These are phyloP conservation scores for Cyclotella baltica DNA, from an alignment of 108 stramenopile genomes.

Conservation along the genomic window DNA sequence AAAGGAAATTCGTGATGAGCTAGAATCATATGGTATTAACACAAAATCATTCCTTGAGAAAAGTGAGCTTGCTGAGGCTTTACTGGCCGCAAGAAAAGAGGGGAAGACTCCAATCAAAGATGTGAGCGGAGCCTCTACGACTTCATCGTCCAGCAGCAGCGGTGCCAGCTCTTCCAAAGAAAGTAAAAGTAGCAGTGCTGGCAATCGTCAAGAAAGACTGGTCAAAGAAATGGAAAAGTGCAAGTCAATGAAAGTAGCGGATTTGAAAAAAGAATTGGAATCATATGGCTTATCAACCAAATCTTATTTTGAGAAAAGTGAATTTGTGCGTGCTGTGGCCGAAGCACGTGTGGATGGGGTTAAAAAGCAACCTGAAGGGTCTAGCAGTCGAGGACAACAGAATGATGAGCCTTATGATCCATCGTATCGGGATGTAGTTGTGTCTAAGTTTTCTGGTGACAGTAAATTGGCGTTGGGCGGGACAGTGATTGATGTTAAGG, in stretches of 20 bases:
- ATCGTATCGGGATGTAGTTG: conserved; percentile 69
- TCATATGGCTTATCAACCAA: conserved; percentile 55
- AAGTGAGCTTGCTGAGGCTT: conserved; percentile 74
- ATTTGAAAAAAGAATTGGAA: conserved; percentile 58
- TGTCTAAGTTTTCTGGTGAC: conserved; percentile 57
- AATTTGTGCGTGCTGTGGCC: conserved; percentile 81
- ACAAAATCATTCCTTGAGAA: conserved; percentile 83
- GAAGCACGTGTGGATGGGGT: conserved; percentile 74
- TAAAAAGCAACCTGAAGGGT: conserved; percentile 22
- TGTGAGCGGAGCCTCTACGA: conserved; percentile 5
- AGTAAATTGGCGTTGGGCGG: conserved; percentile 30
- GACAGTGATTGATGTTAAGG: conserved; percentile 58
- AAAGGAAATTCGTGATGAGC: conserved; percentile 70
- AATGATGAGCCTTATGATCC: conserved; percentile 72
- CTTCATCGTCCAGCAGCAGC: neutral
- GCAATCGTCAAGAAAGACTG: conserved; percentile 33
- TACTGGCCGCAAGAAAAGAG: conserved; percentile 71
- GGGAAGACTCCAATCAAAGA: conserved; percentile 61
- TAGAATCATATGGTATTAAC: conserved; percentile 70
- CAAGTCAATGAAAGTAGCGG: conserved; percentile 49
- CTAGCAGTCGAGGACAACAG: conserved; percentile 5
- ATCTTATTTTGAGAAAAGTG: conserved; percentile 66
- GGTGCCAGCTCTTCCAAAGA: neutral
- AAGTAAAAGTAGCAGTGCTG: neutral
- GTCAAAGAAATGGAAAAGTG: conserved; percentile 50